Evolutionary conservation across 2,329 filamentous ascomycete genomes (phyloP).

Genomic region (Pseudogymnoascus pannorum): DNA sequence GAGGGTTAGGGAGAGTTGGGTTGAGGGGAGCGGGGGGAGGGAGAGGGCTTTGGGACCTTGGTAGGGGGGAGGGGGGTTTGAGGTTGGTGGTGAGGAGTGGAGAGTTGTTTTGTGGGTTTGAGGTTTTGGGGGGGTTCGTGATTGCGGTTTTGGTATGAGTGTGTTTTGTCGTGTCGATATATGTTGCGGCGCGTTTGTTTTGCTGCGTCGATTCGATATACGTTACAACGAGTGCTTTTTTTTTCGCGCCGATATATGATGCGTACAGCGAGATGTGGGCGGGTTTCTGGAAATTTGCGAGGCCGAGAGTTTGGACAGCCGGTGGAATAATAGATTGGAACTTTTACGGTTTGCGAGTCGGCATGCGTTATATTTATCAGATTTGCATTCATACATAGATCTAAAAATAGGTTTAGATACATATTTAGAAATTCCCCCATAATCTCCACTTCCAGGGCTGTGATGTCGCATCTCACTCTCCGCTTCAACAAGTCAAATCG

Average conservation of each 20-base stretch:
- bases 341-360: not conserved
- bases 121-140: not conserved
- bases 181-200: not conserved
- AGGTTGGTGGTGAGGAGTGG: too few relatives aligned
- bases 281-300: not conserved
- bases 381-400: not conserved
- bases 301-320: not conserved
- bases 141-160: not conserved
- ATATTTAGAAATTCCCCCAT: not conserved
- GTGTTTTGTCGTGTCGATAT: not conserved
- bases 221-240: too few relatives aligned
- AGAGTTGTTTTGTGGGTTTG: too few relatives aligned
- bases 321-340: not conserved
- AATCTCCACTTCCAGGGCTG: not conserved
- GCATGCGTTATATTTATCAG: not conserved
- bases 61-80: not conserved
- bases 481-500: not conserved
- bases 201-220: too few relatives aligned
- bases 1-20: not conserved
- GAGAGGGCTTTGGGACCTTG: not conserved
- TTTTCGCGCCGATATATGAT: too few relatives aligned
- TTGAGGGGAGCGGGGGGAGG: not conserved
- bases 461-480: not conserved
- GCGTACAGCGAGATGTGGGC: not conserved
- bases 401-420: not conserved